phyloP scores from a whole-genome alignment of 768 basidiomycete species.

The Russula sp. region DNA sequence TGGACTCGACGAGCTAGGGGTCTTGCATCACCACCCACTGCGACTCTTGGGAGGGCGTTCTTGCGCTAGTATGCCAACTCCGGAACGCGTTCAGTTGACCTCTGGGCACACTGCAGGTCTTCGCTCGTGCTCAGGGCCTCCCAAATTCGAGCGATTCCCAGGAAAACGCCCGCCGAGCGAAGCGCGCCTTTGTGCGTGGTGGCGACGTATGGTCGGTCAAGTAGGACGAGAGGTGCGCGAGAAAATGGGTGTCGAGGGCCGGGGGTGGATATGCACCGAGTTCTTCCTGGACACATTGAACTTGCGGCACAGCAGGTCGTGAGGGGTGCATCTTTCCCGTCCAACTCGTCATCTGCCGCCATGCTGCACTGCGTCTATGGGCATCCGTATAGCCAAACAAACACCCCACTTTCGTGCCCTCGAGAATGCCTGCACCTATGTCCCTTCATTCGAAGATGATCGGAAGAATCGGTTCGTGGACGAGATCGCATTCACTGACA shows the following conservation, averaged over 20 bases:
- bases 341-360: conserved; percentile 16
- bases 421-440: conserved; percentile 36
- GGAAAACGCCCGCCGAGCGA: conserved; percentile 76
- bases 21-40: conserved; percentile 57
- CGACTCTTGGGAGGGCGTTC: conserved; percentile 59
- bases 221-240: conserved; percentile 40
- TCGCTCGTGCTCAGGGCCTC: conserved; percentile 79
- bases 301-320: conserved; percentile 60
- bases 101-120: conserved; percentile 17
- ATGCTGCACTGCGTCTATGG: conserved; percentile 60
- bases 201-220: conserved; percentile 67
- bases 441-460: conserved; percentile 95
- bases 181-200: conserved; percentile 83
- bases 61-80: conserved; percentile 31
- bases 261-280: conserved; percentile 44
- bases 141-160: conserved; percentile 68
- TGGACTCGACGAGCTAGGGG: conserved; percentile 87
- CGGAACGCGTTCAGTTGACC: conserved; percentile 30
- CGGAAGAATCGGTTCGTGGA: conserved; percentile 92
- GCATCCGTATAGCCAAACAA: conserved; percentile 59
- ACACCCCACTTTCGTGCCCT: conserved; percentile 45
- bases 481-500: conserved; percentile 73
- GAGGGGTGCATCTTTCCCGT: conserved; percentile 32
- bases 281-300: conserved; percentile 65
- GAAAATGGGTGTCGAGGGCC: conserved; percentile 27